These are phyloP conservation scores for Beauveria asiatica DNA, from an alignment of 2,329 filamentous ascomycete species.

Conservation along the genomic window DNA sequence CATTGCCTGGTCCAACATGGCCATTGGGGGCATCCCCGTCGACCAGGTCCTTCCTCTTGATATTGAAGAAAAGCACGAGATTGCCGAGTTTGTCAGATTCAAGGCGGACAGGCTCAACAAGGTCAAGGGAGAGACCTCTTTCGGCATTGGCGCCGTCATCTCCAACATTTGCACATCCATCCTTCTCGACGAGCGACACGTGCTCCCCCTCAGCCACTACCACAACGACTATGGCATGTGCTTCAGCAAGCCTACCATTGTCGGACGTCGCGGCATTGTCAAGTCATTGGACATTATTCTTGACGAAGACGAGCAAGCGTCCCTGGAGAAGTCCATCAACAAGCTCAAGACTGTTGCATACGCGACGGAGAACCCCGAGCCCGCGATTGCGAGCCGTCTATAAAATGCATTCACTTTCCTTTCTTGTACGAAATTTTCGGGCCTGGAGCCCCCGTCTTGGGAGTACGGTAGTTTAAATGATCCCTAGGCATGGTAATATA, in stretches of 20 bases:
- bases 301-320: slow-evolving; percentile 10
- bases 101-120: slow-evolving; percentile 32
- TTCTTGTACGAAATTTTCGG: not conserved
- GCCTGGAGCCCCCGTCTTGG: slow-evolving; percentile 1
- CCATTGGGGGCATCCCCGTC: slow-evolving; percentile 15
- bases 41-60: slow-evolving; percentile 23
- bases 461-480: slow-evolving; percentile 8
- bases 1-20: slow-evolving; percentile 18
- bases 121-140: slow-evolving; percentile 41
- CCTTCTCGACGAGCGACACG: slow-evolving; percentile 36
- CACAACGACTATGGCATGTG: slow-evolving; percentile 38
- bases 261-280: slow-evolving; percentile 37
- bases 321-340: slow-evolving; percentile 8
- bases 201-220: slow-evolving; percentile 41
- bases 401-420: slow-evolving; percentile 3
- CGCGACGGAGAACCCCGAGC: slow-evolving; percentile 10
- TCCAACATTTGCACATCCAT: slow-evolving; percentile 42
- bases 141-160: slow-evolving; percentile 40
- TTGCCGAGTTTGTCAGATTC: slow-evolving; percentile 36
- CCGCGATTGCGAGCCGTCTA: slow-evolving; percentile 2
- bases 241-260: slow-evolving; percentile 39
- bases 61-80: slow-evolving; percentile 35
- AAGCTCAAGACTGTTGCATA: slow-evolving; percentile 10
- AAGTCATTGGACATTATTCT: slow-evolving; percentile 6
- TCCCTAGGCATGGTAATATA: slow-evolving; percentile 9